Conservation (phyloP, 805 yeast species). For the Tetrapisispora iriomotensis region DNA sequence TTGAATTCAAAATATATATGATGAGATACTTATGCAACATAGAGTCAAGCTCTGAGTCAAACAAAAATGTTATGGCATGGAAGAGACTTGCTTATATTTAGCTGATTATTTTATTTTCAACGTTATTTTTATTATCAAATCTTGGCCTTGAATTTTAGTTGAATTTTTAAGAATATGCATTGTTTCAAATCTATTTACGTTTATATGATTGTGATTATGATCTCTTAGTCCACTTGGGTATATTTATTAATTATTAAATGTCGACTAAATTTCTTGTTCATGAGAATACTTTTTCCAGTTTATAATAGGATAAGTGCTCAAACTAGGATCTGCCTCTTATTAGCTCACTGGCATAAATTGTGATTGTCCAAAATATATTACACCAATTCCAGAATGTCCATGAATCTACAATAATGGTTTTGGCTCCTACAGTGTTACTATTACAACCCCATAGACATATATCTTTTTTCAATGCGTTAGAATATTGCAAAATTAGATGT, state of each 20-base stretch:
- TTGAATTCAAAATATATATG: slow-evolving; percentile 30
- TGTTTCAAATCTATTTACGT: background rate
- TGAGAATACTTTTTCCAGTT: too few relatives aligned
- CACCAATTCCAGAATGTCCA: slow-evolving; percentile 98
- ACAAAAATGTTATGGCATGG: slow-evolving; percentile 33
- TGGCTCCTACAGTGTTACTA: background rate
- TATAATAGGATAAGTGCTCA: too few relatives aligned
- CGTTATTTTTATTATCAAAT: background rate
- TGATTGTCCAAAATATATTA: slow-evolving; percentile 70
- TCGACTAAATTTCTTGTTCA: too few relatives aligned
- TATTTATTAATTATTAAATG: too few relatives aligned
- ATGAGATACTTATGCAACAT: slow-evolving; percentile 73
- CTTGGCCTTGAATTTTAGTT: background rate
- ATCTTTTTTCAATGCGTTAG: slow-evolving; percentile 61
- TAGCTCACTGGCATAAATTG: slow-evolving; percentile 74
- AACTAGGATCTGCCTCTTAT: slow-evolving; percentile 21
- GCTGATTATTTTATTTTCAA: slow-evolving; percentile 15
- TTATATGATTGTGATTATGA: too few relatives aligned
- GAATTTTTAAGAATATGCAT: background rate
- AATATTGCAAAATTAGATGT: slow-evolving; percentile 82
- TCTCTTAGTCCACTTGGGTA: too few relatives aligned
- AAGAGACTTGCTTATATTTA: slow-evolving; percentile 58
- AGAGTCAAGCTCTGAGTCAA: slow-evolving; percentile 84
- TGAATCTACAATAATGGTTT: slow-evolving; percentile 40
- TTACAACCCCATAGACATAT: slow-evolving; percentile 46